phyloP scores from a whole-genome alignment of 225 moss, liverwort and hornwort genomes.

The Pseudisothecium myosuroides region DNA sequence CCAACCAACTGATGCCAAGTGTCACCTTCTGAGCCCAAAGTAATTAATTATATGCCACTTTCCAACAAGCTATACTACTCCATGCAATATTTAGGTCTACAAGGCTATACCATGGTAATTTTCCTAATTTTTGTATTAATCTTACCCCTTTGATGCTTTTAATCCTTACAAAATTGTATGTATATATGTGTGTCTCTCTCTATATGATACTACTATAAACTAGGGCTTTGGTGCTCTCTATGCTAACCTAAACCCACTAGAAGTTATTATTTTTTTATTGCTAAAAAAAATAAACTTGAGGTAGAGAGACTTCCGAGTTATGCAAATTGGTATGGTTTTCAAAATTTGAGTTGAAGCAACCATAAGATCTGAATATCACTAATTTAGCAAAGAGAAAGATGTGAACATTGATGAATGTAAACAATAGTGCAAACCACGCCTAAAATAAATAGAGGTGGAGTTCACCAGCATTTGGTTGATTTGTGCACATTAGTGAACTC shows the following conservation, averaged over 20 bases:
- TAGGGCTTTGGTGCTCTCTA: too few relatives aligned
- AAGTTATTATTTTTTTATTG: too few relatives aligned
- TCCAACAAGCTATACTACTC: neutral
- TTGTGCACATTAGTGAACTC: too few relatives aligned
- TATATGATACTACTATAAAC: too few relatives aligned
- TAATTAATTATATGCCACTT: fast-evolving
- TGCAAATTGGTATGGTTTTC: neutral
- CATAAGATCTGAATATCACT: neutral
- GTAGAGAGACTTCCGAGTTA: neutral
- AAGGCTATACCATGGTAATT: neutral
- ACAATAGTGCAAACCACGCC: neutral
- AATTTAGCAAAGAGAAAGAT: neutral
- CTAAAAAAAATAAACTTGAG: neutral
- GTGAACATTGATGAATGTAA: too few relatives aligned
- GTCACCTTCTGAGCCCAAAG: neutral
- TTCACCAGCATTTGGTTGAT: too few relatives aligned
- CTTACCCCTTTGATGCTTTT: too few relatives aligned
- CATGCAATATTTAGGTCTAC: neutral
- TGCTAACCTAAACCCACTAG: too few relatives aligned
- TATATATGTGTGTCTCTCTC: too few relatives aligned
- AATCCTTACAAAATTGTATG: too few relatives aligned
- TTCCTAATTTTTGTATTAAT: fast-evolving
- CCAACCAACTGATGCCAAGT: neutral
- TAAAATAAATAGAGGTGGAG: neutral
- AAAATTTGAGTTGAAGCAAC: neutral